Evolutionary conservation across 1,284 basidiomycete species (phyloP), one percentile per base, ranked within the genome.

Genomic region (Leccinum olivaceoglutinosum): DNA sequence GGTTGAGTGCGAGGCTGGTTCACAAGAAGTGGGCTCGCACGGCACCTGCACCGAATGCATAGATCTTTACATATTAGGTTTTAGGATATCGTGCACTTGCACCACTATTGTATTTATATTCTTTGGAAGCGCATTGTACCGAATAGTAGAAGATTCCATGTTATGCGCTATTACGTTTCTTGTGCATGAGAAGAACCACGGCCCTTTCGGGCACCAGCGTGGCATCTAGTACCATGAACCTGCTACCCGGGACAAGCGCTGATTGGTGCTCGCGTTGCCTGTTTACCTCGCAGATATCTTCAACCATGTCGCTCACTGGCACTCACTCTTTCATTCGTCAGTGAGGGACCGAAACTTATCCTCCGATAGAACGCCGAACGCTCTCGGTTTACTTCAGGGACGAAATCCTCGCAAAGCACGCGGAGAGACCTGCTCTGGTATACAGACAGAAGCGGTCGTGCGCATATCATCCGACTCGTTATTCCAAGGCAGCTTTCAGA

Each of bases 341-440:
- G 21, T 21, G 74, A 82, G 69, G 92, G 92, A 0, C 79, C 89
- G 0, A 76, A 76, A 3, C 69, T 21, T 21, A 85, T 1, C 86
- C 88, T 4, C 85, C 87, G 0, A 81, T 94, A 34, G 82, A 80
- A 57, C 72, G 76, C 12, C 78, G 81, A 34, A 92, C 92, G 0
- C 81, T 94, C 21, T 78, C 85, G 1, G 77, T 80, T 21, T 93
- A 85, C 77, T 93, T 90, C 72, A 73, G 72, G 46, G 73, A 79
- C 2, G 78, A 85, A 38, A 80, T 92, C 55, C 76, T 92, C 5
- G 72, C 70, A 2, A 79, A 79, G 57, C 77, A 87, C 66, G 75
- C 77, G 12, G 73, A 77, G 1, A 78, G 84, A 25, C 85, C 86
- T 0, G 92, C 89, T 0, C 77, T 94, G 14, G 81, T 92, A 39